Conservation (phyloP, 331 rosid genomes). For the Malus hybrid region DNA sequence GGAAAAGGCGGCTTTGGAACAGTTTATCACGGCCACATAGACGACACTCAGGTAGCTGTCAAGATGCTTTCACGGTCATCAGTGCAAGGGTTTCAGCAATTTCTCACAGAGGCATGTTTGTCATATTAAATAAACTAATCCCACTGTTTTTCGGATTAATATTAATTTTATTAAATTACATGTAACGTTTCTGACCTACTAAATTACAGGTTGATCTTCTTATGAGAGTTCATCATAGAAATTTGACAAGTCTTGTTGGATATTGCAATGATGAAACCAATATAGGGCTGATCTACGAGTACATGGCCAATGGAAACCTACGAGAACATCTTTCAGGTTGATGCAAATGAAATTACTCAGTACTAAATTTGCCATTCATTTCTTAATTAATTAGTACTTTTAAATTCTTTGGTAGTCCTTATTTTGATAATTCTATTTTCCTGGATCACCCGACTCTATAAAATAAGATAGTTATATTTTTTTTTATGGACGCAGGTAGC, state of each 20-base stretch:
- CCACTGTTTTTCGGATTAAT: background rate
- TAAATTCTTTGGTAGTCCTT: too few species aligned
- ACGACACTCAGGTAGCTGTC: conserved; percentile 22
- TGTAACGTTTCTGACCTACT: too few species aligned
- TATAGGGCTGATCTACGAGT: conserved; percentile 43
- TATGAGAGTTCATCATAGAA: conserved; percentile 31
- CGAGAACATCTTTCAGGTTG: conserved; percentile 39
- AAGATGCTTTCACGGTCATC: conserved; percentile 24
- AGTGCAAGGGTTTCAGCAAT: conserved; percentile 17
- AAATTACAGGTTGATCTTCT: conserved; percentile 29
- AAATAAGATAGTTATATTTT: too few species aligned
- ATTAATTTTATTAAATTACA: too few species aligned
- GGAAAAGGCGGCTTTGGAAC: conserved; percentile 34
- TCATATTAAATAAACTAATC: background rate
- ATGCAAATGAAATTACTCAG: background rate
- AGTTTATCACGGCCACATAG: conserved; percentile 16
- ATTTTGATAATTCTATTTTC: too few species aligned
- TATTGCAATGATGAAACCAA: conserved; percentile 42
- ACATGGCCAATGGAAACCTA: conserved; percentile 44
- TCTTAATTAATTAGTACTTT: background rate
- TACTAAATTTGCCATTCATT: background rate
- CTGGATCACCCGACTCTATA: too few species aligned
- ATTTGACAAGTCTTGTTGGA: conserved; percentile 27
- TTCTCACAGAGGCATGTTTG: conserved; percentile 26
- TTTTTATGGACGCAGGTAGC: too few species aligned